Evolutionary conservation across 306 rosid species (phyloP), one percentile per base, ranked within the genome.

Genomic region (Prunus salicina): DNA sequence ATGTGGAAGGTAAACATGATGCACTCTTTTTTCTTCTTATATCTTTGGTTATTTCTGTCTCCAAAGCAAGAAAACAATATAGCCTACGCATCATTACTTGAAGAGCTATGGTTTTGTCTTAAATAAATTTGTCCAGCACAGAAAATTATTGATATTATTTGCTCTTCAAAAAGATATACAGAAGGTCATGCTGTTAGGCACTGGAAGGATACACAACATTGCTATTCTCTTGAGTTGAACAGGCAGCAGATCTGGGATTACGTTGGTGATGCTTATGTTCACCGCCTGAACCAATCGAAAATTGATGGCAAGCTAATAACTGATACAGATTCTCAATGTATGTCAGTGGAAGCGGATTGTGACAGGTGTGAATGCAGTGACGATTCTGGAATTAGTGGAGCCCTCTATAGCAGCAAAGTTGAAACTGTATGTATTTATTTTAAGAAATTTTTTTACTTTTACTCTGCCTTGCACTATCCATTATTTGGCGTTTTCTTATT

Each of bases 171-270:
- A 34, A 95, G 99, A 82, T 95, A 95, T 82, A 95, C 89, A 75
- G 97, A 92, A 86, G 93, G 97, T 18, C 97, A 95, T 88, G 99
- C 97, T 69, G 84, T 92, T 71, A 86, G 79, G 80, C 99, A 92
- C 81, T 90, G 91, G 90, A 82, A 88, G 80, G 93, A 89, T 75
- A 86, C 95, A 55, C 90, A 91, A 73, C 99, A 92, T 71, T 89
- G 99, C 86, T 92, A 92, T 84, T 89, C 97, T 81, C 99, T 95
- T 84, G 96, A 95, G 80, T 84, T 88, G 74, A 90, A 72, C 83
- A 90, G 88, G 53, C 97, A 92, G 73, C 97, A 90, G 90, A 95
- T 95, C 82, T 95, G 98, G 97, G 97, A 95, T 86, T 95, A 95
- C 73, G 93, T 89, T 71, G 97, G 97, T 70, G 97, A 90, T 78